These are phyloP conservation scores for Wickerhamia fluorescens DNA, from an alignment of 805 yeast species.

Conservation along the genomic window DNA sequence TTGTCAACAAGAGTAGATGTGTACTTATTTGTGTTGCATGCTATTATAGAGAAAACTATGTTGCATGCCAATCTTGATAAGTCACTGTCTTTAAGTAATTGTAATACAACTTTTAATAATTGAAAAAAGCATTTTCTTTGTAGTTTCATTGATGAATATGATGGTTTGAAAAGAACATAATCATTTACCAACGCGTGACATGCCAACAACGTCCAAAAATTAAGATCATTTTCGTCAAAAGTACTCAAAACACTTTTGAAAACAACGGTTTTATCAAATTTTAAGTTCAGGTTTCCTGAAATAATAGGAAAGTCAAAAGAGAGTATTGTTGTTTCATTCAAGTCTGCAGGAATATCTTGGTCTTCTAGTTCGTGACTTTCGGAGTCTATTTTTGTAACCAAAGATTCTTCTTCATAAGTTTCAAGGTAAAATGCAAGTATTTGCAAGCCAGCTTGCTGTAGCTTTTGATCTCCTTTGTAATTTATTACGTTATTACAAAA, in stretches of 20 bases:
- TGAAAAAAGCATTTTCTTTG: too few species aligned
- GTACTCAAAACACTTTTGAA: constrained; percentile 12
- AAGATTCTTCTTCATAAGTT: not conserved
- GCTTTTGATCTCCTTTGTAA: constrained; percentile 7
- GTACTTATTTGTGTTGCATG: constrained; percentile 6
- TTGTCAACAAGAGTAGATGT: constrained; percentile 4
- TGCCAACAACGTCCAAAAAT: constrained; percentile 20
- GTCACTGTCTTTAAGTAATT: constrained; percentile 24
- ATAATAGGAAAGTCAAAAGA: constrained; percentile 1
- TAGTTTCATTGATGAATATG: too few species aligned
- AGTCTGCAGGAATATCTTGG: too few species aligned
- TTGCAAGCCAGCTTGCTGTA: constrained; percentile 19
- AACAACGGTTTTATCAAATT: constrained; percentile 6
- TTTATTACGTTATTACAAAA: constrained; percentile 20
- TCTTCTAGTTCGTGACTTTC: not conserved
- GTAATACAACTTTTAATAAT: constrained; percentile 28
- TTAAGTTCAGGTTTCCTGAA: not conserved
- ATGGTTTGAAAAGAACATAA: constrained; percentile 6
- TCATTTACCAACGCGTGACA: constrained; percentile 5
- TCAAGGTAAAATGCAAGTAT: constrained; percentile 15
- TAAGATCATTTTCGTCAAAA: constrained; percentile 14
- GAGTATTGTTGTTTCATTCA: not conserved
- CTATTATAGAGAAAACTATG: constrained; percentile 15
- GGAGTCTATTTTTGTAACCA: not conserved
- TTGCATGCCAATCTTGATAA: constrained; percentile 24